Evolutionary conservation across 805 yeast species (phyloP), one percentile per base, ranked within the genome.

Genomic region (Ogataea trehaloabstinens): DNA sequence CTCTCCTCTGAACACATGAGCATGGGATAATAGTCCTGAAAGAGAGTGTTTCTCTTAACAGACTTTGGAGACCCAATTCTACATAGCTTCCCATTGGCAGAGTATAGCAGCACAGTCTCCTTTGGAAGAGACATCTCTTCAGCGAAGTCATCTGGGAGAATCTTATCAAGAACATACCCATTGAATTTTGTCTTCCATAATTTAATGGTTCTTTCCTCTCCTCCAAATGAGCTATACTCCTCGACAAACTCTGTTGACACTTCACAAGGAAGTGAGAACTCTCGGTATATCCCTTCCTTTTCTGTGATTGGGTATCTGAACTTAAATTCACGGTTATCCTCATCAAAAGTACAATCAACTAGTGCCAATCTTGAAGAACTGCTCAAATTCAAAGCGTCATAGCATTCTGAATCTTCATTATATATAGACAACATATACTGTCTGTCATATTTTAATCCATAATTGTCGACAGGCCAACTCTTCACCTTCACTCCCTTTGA

Each of bases 21-120:
- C 17, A 58, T 24, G 1, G 66, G 64, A 35, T 44, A 61, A 29
- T 60, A 60, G 34, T 58, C 64, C 31, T 61, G 66, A 34, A 60
- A 60, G 18, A 48, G 34, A 1, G 64, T 55, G 7, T 25, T 25
- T 28, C 52, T 42, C n/a, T 48, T 42, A 10, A 45, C 34, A 13
- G 38, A 22, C 19, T 39, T 44, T 6, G 60, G 63, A 3, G 56
- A 42, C 11, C 58, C 56, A 16, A 53, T 42, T 20, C 42, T 45
- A 37, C 59, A 52, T 11, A 49, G 42, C 37, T 59, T 59, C 1
- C 65, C 65, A 12, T 40, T 44, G 1, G 39, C 32, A 5, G 60
- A 48, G 31, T 53, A 56, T 13, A 59, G 6, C 6, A 60, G 24
- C 4, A 48, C 49, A 2, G 57, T 42, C 1, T 42, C 44, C 6